These are phyloP conservation scores for Aspergillus cejpii DNA, from an alignment of 2,329 filamentous ascomycete genomes.

Conservation along the genomic window DNA sequence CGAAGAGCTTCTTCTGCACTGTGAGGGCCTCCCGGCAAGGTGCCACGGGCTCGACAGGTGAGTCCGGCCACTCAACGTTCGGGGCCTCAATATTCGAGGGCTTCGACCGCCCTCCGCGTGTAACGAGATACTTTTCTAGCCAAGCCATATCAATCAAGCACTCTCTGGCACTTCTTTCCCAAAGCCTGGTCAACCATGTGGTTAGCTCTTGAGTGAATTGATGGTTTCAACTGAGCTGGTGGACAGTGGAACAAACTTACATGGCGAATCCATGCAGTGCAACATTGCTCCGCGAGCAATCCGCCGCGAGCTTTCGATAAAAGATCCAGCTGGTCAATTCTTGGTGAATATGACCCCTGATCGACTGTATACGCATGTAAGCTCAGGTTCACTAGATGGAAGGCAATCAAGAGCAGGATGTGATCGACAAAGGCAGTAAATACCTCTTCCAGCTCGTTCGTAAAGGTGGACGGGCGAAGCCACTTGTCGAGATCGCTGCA, in stretches of 20 bases:
- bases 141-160: constrained; percentile 18
- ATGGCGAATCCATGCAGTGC: constrained; percentile 19
- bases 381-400: neutral
- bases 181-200: constrained; percentile 13
- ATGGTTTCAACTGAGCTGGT: neutral
- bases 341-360: constrained; percentile 20
- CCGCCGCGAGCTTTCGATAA: constrained; percentile 20
- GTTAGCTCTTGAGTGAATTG: too few relatives aligned
- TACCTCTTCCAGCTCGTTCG: constrained; percentile 5
- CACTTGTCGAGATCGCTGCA: constrained; percentile 2
- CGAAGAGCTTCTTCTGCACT: constrained; percentile 15
- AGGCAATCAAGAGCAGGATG: neutral
- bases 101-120: constrained; percentile 19
- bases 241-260: constrained; percentile 6
- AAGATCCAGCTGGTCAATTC: constrained; percentile 20
- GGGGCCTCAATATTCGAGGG: constrained; percentile 20
- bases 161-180: constrained; percentile 16
- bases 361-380: constrained; percentile 9
- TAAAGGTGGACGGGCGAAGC: constrained; percentile 2
- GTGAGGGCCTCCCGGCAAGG: constrained; percentile 16
- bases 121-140: constrained; percentile 22
- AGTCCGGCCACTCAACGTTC: constrained; percentile 16
- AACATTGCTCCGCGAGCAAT: constrained; percentile 19
- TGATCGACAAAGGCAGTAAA: neutral
- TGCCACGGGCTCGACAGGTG: constrained; percentile 17